Base-by-base conservation (phyloP, 2,329 filamentous ascomycete genomes). In the Sclerotinia borealis region DNA sequence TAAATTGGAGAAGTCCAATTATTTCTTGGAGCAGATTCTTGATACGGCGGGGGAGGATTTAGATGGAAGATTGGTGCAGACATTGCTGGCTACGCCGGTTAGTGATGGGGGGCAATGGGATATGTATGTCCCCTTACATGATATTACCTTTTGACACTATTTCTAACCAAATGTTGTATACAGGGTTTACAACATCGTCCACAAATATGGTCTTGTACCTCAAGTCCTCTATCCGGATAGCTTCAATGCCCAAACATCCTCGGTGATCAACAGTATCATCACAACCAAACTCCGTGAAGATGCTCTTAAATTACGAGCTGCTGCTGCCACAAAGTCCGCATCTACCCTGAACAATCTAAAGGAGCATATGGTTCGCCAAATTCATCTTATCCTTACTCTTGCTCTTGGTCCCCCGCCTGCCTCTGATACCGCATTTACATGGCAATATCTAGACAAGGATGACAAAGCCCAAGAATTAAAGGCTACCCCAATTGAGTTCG, bases 1-100 rank as follows among this genome's bases (percentile, higher is more conserved):
- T 76, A 96, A 96, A 78, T 84, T 96, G 25, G 92, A 96, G 76
- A 96, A 96, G 76, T 83, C 89, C 10, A 96, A 96, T 76, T 96
- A 85, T 79, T 96, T 96, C 78, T 82, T 96, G 22, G 91, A 96
- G 76, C 89, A 90, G 71, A 85, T 93, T 65, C 83, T 96, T 62
- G 86, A 91, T 67, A 96, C 92, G 0, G 82, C 85, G 0, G 79
- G 80, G 59, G 82, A 92, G 70, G 85, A 88, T 39, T 80, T 96
- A 1, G 90, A 93, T 68, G 83, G 86, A 27, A 79, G 92, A 11
- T 77, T 96, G 4, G 81, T 96, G 3, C 88, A 92, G 73, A 83
- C 82, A 4, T 77, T 96, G 4, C 79, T 93, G 34, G 77, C 79
- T 0, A 81, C 84, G 27, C 88, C 91, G 0, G 86, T 95, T 5